These are phyloP conservation scores for Remersonia thermophila DNA, from an alignment of 2,329 filamentous ascomycete genomes.

Conservation along the genomic window DNA sequence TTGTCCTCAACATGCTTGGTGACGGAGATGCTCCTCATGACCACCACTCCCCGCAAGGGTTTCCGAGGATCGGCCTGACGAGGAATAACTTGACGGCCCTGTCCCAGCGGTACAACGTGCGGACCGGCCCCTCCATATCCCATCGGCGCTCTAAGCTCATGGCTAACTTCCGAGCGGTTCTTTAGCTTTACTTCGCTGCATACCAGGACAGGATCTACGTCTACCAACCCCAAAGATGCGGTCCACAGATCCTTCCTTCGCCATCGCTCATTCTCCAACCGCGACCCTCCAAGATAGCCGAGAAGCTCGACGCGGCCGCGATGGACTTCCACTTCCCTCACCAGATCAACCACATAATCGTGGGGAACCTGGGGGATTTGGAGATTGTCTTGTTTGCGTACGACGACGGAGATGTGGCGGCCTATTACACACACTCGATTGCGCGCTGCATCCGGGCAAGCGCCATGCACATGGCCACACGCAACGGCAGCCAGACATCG, in stretches of 20 bases:
- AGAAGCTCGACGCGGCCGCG: constrained; percentile 32
- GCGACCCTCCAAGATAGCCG: constrained; percentile 27
- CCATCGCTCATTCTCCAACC: constrained; percentile 41
- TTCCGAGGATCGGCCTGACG: constrained; percentile 19
- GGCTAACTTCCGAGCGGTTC: background rate
- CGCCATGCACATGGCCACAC: background rate
- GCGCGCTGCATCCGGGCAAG: constrained; percentile 29
- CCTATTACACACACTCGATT: constrained; percentile 51
- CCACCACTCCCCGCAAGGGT: constrained; percentile 5
- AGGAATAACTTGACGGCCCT: constrained; percentile 46
- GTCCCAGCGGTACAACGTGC: constrained; percentile 44
- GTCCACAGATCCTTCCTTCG: constrained; percentile 35
- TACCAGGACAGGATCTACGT: constrained; percentile 46
- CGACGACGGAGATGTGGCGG: constrained; percentile 65
- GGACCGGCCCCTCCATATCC: too few species aligned
- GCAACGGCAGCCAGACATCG: background rate
- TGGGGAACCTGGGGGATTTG: constrained; percentile 55
- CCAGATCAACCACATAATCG: constrained; percentile 55
- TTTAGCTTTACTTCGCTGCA: constrained; percentile 49
- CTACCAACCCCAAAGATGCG: constrained; percentile 35
- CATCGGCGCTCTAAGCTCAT: background rate
- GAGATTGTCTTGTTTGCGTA: constrained; percentile 58
- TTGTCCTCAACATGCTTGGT: background rate
- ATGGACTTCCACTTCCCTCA: constrained; percentile 43
- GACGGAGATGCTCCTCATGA: too few species aligned